Conservation (phyloP, 108 stramenopile species). For the Pseudonitzschia pungens region DNA sequence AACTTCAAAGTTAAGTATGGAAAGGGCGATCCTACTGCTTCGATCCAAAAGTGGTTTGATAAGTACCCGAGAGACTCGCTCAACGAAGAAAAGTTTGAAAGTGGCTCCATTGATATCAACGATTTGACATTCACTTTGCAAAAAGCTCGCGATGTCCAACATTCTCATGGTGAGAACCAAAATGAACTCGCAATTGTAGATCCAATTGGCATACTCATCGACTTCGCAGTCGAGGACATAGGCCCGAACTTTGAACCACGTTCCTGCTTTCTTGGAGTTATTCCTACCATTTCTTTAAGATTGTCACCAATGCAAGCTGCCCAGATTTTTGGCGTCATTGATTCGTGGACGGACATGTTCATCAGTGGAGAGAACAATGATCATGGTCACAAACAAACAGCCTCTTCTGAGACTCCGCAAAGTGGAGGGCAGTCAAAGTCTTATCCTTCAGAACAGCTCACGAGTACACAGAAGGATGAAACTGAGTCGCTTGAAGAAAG, state of each 20-base stretch:
- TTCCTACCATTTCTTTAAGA: slow-evolving; percentile 58
- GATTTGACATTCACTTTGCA: slow-evolving; percentile 42
- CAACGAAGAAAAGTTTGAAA: slow-evolving; percentile 37
- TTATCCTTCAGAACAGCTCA: neutral
- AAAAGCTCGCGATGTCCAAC: slow-evolving; percentile 28
- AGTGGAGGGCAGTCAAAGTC: neutral
- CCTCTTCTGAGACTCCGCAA: neutral
- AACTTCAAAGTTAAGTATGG: slow-evolving; percentile 68
- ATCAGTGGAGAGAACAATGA: slow-evolving; percentile 1
- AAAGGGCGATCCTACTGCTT: slow-evolving; percentile 35
- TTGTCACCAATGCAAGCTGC: slow-evolving; percentile 59
- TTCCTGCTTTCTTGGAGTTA: slow-evolving; percentile 67
- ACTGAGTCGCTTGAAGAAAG: slow-evolving; percentile 2
- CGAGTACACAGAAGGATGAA: neutral
- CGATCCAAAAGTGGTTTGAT: slow-evolving; percentile 66
- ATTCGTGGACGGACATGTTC: slow-evolving; percentile 49
- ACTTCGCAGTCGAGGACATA: slow-evolving; percentile 63
- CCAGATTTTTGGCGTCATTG: slow-evolving; percentile 52
- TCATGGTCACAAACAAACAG: neutral
- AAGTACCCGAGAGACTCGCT: slow-evolving; percentile 23
- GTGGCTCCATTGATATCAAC: slow-evolving; percentile 47
- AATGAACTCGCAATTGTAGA: slow-evolving; percentile 51
- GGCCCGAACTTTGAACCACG: slow-evolving; percentile 52
- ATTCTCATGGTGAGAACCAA: neutral
- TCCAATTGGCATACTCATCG: slow-evolving; percentile 61